Evolutionary conservation across 257 asterid species (phyloP), one percentile per base, ranked within the genome.

Genomic region (Solanum verrucosum): DNA sequence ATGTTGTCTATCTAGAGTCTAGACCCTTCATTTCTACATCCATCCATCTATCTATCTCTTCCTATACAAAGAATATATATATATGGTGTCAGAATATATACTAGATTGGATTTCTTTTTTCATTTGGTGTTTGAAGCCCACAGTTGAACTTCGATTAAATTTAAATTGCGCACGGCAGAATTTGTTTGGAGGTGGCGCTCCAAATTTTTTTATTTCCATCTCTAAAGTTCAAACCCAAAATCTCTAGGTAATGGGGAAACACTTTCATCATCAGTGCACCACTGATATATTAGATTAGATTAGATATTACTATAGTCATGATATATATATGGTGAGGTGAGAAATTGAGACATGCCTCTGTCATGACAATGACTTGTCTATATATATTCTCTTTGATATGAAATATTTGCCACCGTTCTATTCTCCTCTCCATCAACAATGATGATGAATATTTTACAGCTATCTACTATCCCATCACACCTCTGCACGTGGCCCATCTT

Each of bases 331-430:
- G 29, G 31, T 82, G 85, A 82, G 85, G 29, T 82, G 40, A 82
- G 44, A 29, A 82, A 15, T 82, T 49, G 42, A 49, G 67, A 82
- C 70, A 49, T 77, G 84, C 84, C 84, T 77, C 84, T 77, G 84
- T 77, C 60, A 38, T 82, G 85, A 82, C 85, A 82, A 29, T 82
- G 85, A 82, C 85, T 82, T 49, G 10, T 82, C 85, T 25, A 16
- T 15, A 46, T 29, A 49, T 44, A 78, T 46, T 81, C 67, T 79
- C 21, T 40, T 40, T 79, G 65, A 74, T 20, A 40, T 79, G 84
- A 81, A 81, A 42, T 78, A 23, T 78, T 56, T 25, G 65, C n/a
- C 84, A 79, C 40, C 67, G 18, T 27, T 81, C 85, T 27, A 81
- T 46, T 42, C 56, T 25, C 9, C 20, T 78, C 63, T 42, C 9